Percentiles rank a stretch among this genome's conserved stretches.
Evolutionary conservation across 2,329 filamentous ascomycete genomes (phyloP).

Genomic region (Cyphellophora attinorum): DNA sequence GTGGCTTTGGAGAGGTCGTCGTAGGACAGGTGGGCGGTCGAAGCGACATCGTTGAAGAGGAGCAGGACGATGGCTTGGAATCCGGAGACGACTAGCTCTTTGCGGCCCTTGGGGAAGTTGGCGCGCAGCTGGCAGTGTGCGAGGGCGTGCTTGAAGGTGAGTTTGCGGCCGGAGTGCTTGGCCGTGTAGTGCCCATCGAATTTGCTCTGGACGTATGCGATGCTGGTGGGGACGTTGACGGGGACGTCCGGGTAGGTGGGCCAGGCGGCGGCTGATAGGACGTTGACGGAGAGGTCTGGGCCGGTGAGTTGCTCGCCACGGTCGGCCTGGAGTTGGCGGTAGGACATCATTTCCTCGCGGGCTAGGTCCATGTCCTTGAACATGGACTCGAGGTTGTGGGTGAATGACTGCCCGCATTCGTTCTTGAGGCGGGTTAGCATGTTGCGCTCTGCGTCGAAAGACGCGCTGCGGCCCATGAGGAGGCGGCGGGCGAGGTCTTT

Average conservation of each 20-base stretch:
- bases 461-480: slow-evolving; percentile 85
- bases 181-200: slow-evolving; percentile 80
- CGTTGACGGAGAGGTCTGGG: slow-evolving; percentile 73
- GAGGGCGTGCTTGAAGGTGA: slow-evolving; percentile 90
- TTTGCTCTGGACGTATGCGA: slow-evolving; percentile 65
- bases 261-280: slow-evolving; percentile 88
- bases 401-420: slow-evolving; percentile 90
- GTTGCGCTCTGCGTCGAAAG: slow-evolving; percentile 86
- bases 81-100: slow-evolving; percentile 82
- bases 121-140: slow-evolving; percentile 82
- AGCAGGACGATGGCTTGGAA: slow-evolving; percentile 88
- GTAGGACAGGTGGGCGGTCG: slow-evolving; percentile 61
- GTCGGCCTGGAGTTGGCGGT: slow-evolving; percentile 59
- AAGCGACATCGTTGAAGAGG: slow-evolving; percentile 68
- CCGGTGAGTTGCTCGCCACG: slow-evolving; percentile 42
- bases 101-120: slow-evolving; percentile 66
- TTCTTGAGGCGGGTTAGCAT: slow-evolving; percentile 88
- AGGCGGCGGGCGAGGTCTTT: slow-evolving; percentile 85
- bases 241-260: slow-evolving; percentile 74
- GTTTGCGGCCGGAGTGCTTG: slow-evolving; percentile 78
- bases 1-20: slow-evolving; percentile 65
- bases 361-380: slow-evolving; percentile 96
- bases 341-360: slow-evolving; percentile 85
- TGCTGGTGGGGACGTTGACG: slow-evolving; percentile 64
- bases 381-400: slow-evolving; percentile 97